Evolutionary conservation across 2,329 filamentous ascomycete genomes (phyloP), one percentile per base, ranked within the genome.

Genomic region (Onygenales sp.): DNA sequence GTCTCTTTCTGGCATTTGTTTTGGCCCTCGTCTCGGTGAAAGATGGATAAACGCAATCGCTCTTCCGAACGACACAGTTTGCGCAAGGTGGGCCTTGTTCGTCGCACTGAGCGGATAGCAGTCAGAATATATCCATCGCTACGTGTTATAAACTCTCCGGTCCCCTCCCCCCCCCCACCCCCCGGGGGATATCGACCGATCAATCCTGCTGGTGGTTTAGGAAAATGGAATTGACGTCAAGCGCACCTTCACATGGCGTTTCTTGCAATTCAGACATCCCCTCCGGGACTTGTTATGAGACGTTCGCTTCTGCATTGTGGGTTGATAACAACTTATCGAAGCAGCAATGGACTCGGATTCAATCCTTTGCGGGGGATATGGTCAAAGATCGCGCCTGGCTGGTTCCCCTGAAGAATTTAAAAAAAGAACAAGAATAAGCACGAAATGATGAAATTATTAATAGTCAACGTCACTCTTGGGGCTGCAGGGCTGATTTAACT

Each of bases 11-110:
- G 27, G 43, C 41, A 27, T 11, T 38, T 5, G 11, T 36, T 32
- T 35, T 54, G 41, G 41, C 21, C 36, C 43, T 43, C n/a, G 14
- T 35, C 9, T 42, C 45, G 8, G 33, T 9, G n/a, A 35, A 43
- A 46, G 14, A 33, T n/a, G 32, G 36, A 49, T 55, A 60, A 7
- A 48, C 50, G 42, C 54, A 59, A 36, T 57, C 47, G 14, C 54
- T 46, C 10, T 58, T 49, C 10, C 55, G 51, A n/a, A 47, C 53
- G 7, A 51, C 45, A 33, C 59, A 60, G 27, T 59, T 57, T 10
- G 42, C 38, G 38, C 59, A 61, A 10, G 54, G 35, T 9, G 59
- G 58, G 6, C 57, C 54, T 13, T 32, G 51, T 48, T 61, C 59
- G 38, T 61, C 57, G 31, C 55, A 56, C 50, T 54, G 27, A 14